Evolutionary conservation across 306 rosid species (phyloP), one percentile per base, ranked within the genome.

Genomic region (Fragaria nilgerrensis): DNA sequence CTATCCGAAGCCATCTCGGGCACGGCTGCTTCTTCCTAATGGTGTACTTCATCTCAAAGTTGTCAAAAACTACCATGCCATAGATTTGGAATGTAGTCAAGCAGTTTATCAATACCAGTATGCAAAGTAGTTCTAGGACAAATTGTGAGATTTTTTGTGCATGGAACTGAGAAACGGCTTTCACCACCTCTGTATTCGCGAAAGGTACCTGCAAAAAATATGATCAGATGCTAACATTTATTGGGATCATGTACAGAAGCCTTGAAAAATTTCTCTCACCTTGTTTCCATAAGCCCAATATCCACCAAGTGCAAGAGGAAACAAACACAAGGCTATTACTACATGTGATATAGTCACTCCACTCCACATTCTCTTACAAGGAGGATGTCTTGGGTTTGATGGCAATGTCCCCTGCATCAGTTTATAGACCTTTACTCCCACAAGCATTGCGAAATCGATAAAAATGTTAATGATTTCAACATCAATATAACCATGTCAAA

Each of bases 201-300:
- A 77, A 39, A 2, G 81, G 64, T 12, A 88, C 74, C 97, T 92
- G 90, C 19, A 58, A 25, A 22, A 25, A 32, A 22, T 23, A 58
- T 22, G 32, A 58, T 12, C 15, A 58, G 27, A 10, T 22, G 64
- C 64, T 23, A 58, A 58, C 61, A 53, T n/a, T 7, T 1, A 58
- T 23, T 58, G 64, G 22, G 32, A 22, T 9, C 34, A 58, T 58
- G 64, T 58, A 23, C 9, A 58, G 25, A 58, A 20, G 15, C 64
- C n/a, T 23, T 9, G 64, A 58, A 58, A 58, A 22, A n/a, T 22
- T 9, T 3, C 36, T 9, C 36, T 39, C 74, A 76, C 95, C 93
- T 85, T 66, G 68, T 83, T 80, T 77, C 97, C 94, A 22, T 90
- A 89, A 27, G 89, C 87, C 97, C 94, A 89, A 62, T 82, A 92